Evolutionary conservation across 306 rosid species (phyloP).

Genomic region (Castanea crenata): DNA sequence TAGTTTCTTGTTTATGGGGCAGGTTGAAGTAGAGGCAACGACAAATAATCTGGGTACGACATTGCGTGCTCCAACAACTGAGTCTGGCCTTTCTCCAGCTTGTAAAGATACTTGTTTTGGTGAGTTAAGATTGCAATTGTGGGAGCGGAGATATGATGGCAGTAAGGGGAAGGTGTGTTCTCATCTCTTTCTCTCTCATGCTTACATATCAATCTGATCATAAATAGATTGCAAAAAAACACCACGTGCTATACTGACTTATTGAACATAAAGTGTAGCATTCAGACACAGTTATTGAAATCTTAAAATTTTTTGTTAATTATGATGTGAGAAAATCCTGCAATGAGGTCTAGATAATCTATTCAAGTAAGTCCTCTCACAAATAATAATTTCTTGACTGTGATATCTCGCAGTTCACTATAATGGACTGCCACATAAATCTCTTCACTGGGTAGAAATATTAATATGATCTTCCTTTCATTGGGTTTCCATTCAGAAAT

Average conservation of each 20-base stretch:
- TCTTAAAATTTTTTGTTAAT: neutral
- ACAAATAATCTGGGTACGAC: constrained; percentile 71
- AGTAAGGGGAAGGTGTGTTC: constrained; percentile 73
- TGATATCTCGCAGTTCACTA: neutral
- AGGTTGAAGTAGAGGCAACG: constrained; percentile 83
- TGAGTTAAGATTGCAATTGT: constrained; percentile 52
- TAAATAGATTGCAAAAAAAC: neutral
- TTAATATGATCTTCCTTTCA: neutral
- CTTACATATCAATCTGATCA: neutral
- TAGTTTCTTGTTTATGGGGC: constrained; percentile 24
- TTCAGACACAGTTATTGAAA: neutral
- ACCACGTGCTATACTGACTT: neutral
- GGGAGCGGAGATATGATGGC: constrained; percentile 87
- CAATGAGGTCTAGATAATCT: neutral
- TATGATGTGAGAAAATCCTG: neutral
- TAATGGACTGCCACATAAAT: neutral
- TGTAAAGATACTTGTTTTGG: constrained; percentile 87
- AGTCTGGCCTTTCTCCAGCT: constrained; percentile 76
- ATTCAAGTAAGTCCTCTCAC: neutral
- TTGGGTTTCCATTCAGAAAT: neutral
- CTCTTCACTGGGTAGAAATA: neutral
- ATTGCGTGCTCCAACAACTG: constrained; percentile 83
- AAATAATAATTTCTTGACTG: too few species aligned
- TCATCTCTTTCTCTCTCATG: neutral
- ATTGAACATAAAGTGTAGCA: neutral